Evolutionary conservation across 2,329 filamentous ascomycete species (phyloP).

Genomic region (Colletotrichum orchidophilum): DNA sequence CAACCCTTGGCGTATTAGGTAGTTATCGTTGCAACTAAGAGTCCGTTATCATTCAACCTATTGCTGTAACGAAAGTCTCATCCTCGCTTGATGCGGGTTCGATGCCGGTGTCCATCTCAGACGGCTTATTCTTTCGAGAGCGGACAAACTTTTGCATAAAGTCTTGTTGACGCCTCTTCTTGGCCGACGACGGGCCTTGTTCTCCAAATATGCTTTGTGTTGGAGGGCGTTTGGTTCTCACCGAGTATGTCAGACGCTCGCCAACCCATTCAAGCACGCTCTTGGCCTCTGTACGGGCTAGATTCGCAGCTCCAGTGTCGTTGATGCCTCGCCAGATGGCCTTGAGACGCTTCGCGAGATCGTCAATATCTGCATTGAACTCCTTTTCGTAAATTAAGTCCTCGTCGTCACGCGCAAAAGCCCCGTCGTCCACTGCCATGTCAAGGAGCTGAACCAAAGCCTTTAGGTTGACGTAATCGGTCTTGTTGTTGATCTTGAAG

Average conservation of each 20-base stretch:
- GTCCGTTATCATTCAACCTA: slow-evolving; percentile 24
- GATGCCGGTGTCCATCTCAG: neutral
- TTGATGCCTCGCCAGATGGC: slow-evolving; percentile 70
- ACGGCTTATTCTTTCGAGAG: slow-evolving; percentile 38
- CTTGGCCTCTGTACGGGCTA: slow-evolving; percentile 81
- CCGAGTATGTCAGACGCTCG: slow-evolving; percentile 75
- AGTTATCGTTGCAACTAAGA: slow-evolving; percentile 32
- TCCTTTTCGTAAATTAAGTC: slow-evolving; percentile 42
- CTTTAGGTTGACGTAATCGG: slow-evolving; percentile 75
- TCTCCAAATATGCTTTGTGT: slow-evolving; percentile 62
- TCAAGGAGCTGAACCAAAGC: slow-evolving; percentile 76
- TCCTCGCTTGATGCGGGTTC: slow-evolving; percentile 21
- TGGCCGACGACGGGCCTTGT: slow-evolving; percentile 46
- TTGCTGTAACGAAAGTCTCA: slow-evolving; percentile 30
- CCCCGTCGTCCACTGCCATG: slow-evolving; percentile 75
- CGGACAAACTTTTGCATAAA: slow-evolving; percentile 60
- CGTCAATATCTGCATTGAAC: slow-evolving; percentile 80
- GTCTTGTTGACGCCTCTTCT: slow-evolving; percentile 49
- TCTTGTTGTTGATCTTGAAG: slow-evolving; percentile 63
- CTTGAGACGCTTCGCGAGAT: slow-evolving; percentile 68
- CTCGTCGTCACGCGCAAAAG: slow-evolving; percentile 42
- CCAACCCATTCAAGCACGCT: slow-evolving; percentile 78
- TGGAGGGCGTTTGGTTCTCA: slow-evolving; percentile 70
- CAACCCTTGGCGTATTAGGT: slow-evolving; percentile 34
- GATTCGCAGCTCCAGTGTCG: slow-evolving; percentile 77